phyloP scores from a whole-genome alignment of 2,329 filamentous ascomycete species.

The Ceratocystis destructans region DNA sequence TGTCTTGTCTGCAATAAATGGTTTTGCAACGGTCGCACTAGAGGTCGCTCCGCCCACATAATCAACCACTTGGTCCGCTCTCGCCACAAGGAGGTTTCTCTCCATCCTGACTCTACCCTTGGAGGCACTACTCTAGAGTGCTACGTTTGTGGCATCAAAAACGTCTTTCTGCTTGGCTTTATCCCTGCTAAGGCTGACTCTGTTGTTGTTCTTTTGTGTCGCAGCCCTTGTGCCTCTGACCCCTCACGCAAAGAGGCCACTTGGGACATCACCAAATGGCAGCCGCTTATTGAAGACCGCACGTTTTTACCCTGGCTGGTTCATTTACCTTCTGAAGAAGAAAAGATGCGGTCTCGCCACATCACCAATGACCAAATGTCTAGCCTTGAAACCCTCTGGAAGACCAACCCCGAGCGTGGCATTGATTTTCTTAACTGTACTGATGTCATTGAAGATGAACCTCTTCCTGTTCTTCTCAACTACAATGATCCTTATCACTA shows the following conservation, averaged over 20 bases:
- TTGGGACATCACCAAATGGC: slow-evolving; percentile 97
- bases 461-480: slow-evolving; percentile 76
- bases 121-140: slow-evolving; percentile 96
- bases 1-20: slow-evolving; percentile 93
- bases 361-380: slow-evolving; percentile 89
- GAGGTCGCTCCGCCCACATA: slow-evolving; percentile 92
- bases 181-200: slow-evolving; percentile 98
- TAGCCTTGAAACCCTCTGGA: slow-evolving; percentile 96
- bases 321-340: slow-evolving; percentile 73
- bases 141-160: slow-evolving; percentile 99
- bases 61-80: slow-evolving; percentile 96
- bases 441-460: slow-evolving; percentile 80
- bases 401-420: slow-evolving; percentile 79
- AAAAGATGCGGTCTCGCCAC: slow-evolving; percentile 89
- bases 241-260: slow-evolving; percentile 98
- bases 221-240: slow-evolving; percentile 88
- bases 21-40: slow-evolving; percentile 97
- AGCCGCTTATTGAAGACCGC: slow-evolving; percentile 91
- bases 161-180: slow-evolving; percentile 92
- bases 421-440: slow-evolving; percentile 54
- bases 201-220: slow-evolving; percentile 89
- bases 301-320: slow-evolving; percentile 94
- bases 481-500: slow-evolving; percentile 98
- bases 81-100: slow-evolving; percentile 94
- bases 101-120: slow-evolving; percentile 82